Base-by-base conservation (phyloP, 352 stramenopile species). In the Blastocystis hominis region DNA sequence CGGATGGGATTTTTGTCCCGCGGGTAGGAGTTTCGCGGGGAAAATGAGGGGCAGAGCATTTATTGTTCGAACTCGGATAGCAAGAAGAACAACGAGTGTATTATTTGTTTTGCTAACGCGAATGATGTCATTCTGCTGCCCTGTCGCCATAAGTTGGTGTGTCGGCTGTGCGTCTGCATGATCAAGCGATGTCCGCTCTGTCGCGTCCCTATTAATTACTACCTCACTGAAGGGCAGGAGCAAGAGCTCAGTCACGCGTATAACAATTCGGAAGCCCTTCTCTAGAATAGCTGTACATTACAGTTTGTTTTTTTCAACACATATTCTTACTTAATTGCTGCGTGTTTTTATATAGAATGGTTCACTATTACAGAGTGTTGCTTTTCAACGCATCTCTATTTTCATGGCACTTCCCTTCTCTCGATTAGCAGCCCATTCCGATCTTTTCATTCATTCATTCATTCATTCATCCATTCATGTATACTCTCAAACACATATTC, bases 121-220 rank as follows among this genome's bases (percentile, higher is more conserved):
- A 84, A 64, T n/a, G 72, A 84, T 47, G 54, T 64, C 5, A 68
- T 84, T 47, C 55, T 84, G 55, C 36, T 84, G n/a, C 72, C 72
- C 1, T 84, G 72, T 61, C 54, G 72, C 15, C 72, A 84, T 44
- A 84, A 84, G 42, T 34, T 84, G 10, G 72, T 84, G 40, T 84
- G 72, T 53, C 30, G 72, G 24, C 68, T 66, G 38, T 84, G 72
- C 46, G 72, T 84, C 5, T 84, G 72, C 55, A 84, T 84, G 72
- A 84, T 84, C 53, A 84, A 84, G 36, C 72, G 55, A 34, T 84
- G 72, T 46, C 72, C 72, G n/a, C 50, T 84, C 24, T 84, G 72
- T 30, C 53, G 72, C 30, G 50, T 50, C 6, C n/a, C 30, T 17
- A 84, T 84, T 47, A 61, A 59, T 40, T 66, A 61, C 20, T 84